Percentiles rank a stretch among this genome's conserved stretches.
Evolutionary conservation across 2,329 filamentous ascomycete species (phyloP).

Genomic region (Sporothrix schenckii): DNA sequence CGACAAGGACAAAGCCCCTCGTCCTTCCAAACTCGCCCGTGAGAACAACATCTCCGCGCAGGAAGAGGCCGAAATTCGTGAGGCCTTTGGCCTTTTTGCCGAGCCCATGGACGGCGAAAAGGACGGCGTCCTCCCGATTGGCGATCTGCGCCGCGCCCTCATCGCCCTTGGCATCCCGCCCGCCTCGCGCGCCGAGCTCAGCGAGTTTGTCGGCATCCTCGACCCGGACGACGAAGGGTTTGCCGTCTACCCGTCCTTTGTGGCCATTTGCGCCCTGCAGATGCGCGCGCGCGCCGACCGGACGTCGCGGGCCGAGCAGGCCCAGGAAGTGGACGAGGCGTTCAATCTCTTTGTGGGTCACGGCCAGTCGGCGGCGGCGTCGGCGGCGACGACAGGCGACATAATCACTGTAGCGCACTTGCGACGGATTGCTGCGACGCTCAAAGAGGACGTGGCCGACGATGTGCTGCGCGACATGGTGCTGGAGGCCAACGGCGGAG

Average conservation of each 20-base stretch:
- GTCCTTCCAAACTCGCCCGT: slow-evolving; percentile 86
- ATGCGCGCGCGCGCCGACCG: slow-evolving; percentile 62
- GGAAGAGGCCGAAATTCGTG: slow-evolving; percentile 87
- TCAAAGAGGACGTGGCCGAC: slow-evolving; percentile 77
- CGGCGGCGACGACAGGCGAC: slow-evolving; percentile 34
- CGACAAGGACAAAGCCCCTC: slow-evolving; percentile 46
- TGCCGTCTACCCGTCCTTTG: slow-evolving; percentile 77
- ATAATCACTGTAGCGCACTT: slow-evolving; percentile 82
- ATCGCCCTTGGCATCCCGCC: slow-evolving; percentile 80
- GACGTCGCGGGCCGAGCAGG: slow-evolving; percentile 53
- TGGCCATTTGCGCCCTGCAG: slow-evolving; percentile 86
- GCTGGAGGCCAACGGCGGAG: slow-evolving; percentile 84
- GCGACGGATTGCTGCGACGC: slow-evolving; percentile 72
- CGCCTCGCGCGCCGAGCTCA: slow-evolving; percentile 64
- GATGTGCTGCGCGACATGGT: slow-evolving; percentile 91
- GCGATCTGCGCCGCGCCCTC: slow-evolving; percentile 71
- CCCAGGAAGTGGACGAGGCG: slow-evolving; percentile 75
- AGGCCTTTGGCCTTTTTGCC: slow-evolving; percentile 83
- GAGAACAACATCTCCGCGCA: slow-evolving; percentile 83
- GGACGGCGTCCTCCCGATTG: slow-evolving; percentile 67
- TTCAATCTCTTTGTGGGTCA: slow-evolving; percentile 76
- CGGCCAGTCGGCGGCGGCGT: slow-evolving; percentile 34
- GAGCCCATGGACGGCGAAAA: slow-evolving; percentile 72
- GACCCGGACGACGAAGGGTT: slow-evolving; percentile 81
- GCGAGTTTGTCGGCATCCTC: slow-evolving; percentile 75